These are phyloP conservation scores for Ascoidea asiatica DNA, from an alignment of 805 yeast species.

Conservation along the genomic window DNA sequence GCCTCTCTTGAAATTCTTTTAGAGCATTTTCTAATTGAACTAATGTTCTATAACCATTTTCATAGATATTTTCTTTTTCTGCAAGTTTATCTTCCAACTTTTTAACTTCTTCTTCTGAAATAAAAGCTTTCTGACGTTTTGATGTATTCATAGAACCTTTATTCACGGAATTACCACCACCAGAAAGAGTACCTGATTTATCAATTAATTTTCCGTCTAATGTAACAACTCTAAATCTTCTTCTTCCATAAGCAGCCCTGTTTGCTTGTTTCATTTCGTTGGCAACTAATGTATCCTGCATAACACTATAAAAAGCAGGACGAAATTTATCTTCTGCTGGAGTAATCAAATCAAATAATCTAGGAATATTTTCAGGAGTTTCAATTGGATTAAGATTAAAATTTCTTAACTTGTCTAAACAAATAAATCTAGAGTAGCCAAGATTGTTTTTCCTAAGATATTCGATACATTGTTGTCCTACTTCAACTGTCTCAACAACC, in stretches of 20 bases:
- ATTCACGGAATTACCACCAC: constrained; percentile 71
- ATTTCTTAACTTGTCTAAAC: constrained; percentile 58
- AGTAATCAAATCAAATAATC: constrained; percentile 72
- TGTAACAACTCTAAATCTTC: constrained; percentile 82
- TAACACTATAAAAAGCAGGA: constrained; percentile 81
- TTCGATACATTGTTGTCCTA: constrained; percentile 69
- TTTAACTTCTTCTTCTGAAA: constrained; percentile 43
- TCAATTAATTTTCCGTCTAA: constrained; percentile 86
- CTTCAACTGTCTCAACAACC: constrained; percentile 72
- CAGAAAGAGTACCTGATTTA: constrained; percentile 89
- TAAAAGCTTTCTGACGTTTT: constrained; percentile 22
- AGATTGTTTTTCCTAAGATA: constrained; percentile 68
- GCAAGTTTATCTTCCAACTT: constrained; percentile 37
- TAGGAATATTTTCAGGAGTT: constrained; percentile 66
- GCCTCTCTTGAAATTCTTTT: constrained; percentile 42
- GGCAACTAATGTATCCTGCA: constrained; percentile 84
- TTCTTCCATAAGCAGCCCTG: constrained; percentile 71
- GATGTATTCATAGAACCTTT: constrained; percentile 63
- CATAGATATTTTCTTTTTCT: constrained; percentile 40
- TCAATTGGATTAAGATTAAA: constrained; percentile 42
- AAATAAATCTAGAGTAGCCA: constrained; percentile 83
- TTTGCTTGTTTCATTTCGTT: constrained; percentile 67
- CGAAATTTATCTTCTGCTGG: constrained; percentile 56
- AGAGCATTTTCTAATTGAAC: constrained; percentile 49
- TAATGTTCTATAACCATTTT: constrained; percentile 33